phyloP scores from a whole-genome alignment of 73 alveolate species.

The Paramecium caudatum region DNA sequence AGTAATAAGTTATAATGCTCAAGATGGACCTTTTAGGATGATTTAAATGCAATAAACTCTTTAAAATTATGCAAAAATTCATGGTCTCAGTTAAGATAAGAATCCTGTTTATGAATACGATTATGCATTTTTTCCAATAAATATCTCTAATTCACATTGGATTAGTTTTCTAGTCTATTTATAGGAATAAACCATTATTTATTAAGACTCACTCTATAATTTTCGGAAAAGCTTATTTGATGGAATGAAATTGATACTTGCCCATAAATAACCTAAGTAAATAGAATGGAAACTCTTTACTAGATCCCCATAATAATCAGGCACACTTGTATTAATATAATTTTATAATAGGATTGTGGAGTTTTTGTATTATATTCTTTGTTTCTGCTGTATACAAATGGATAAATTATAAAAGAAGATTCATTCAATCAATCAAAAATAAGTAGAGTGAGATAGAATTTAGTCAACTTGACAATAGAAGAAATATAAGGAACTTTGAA shows the following conservation, averaged over 20 bases:
- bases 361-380: constrained; percentile 1
- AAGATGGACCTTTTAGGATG: too few relatives aligned
- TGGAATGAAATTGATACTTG: background rate
- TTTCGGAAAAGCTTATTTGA: background rate
- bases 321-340: background rate
- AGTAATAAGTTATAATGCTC: too few relatives aligned
- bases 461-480: background rate
- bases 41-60: too few relatives aligned
- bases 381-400: background rate
- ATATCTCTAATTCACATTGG: constrained; percentile 3
- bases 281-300: background rate
- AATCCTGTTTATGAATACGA: too few relatives aligned
- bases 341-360: background rate
- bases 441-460: constrained; percentile 12
- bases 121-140: constrained; percentile 7
- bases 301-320: background rate
- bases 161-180: constrained; percentile 8
- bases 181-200: background rate
- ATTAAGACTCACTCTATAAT: background rate
- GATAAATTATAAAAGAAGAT: background rate
- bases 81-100: too few relatives aligned
- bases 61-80: too few relatives aligned
- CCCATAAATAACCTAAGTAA: background rate
- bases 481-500: too few relatives aligned
- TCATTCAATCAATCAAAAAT: background rate